Conservation (phyloP, 2,329 filamentous ascomycete genomes). For the Curvularia spicifera region DNA sequence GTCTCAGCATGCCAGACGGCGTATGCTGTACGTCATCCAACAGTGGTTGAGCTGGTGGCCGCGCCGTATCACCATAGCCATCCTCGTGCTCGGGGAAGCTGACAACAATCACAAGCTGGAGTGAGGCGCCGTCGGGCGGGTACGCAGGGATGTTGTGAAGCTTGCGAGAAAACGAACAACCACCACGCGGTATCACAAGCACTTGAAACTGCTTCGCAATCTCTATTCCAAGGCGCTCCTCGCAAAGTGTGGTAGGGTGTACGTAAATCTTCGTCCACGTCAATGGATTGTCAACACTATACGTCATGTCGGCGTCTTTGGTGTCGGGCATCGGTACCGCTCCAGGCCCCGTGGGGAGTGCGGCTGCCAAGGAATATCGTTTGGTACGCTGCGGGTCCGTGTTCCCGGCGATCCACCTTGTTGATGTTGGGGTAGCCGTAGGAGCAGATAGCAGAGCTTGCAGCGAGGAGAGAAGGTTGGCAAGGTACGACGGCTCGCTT, state of each 20-base stretch:
- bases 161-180: slow-evolving; percentile 84
- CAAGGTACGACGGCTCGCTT: slow-evolving; percentile 41
- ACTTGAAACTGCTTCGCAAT: slow-evolving; percentile 70
- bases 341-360: slow-evolving; percentile 65
- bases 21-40: slow-evolving; percentile 78
- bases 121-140: slow-evolving; percentile 62
- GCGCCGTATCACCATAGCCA: background rate
- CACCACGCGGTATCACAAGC: slow-evolving; percentile 80
- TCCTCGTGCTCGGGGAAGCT: slow-evolving; percentile 62
- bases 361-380: slow-evolving; percentile 53
- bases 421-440: slow-evolving; percentile 22
- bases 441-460: slow-evolving; percentile 44
- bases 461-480: slow-evolving; percentile 45
- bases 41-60: slow-evolving; percentile 66
- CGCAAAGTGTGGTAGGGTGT: slow-evolving; percentile 69
- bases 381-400: slow-evolving; percentile 21
- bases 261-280: slow-evolving; percentile 76
- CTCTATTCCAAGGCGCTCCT: slow-evolving; percentile 59
- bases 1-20: slow-evolving; percentile 70
- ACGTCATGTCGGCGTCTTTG: slow-evolving; percentile 44
- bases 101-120: slow-evolving; percentile 85
- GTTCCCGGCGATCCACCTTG: slow-evolving; percentile 14
- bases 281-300: slow-evolving; percentile 54
- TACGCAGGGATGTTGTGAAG: slow-evolving; percentile 83
- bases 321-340: slow-evolving; percentile 74